Evolutionary conservation across 306 rosid genomes (phyloP), one percentile per base, ranked within the genome.

Genomic region (Purshia tridentata): DNA sequence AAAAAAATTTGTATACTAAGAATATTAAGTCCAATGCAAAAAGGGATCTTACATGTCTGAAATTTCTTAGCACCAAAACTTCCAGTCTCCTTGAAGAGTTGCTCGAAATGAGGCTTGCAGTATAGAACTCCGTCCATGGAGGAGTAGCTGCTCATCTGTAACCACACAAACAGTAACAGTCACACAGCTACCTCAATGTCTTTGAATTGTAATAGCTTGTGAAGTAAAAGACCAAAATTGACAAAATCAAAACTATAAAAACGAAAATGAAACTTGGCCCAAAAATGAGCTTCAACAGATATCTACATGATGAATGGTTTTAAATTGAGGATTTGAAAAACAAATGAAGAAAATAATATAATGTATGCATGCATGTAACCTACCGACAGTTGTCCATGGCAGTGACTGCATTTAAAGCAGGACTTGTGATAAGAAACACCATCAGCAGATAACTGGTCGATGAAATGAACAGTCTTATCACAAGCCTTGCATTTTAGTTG

Each of bases 401-500:
- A 91, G 16, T 88, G 93, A 23, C 81, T 83, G 56, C 97, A 91
- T 77, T 78, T 86, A 73, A 91, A 88, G 86, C 97, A 91, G 65
- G 84, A 75, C 74, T 79, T 86, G 60, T 91, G 97, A 81, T 76
- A 88, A 49, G 72, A 0, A 41, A 49, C 41, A 52, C 93, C 94
- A 77, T 91, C 97, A 2, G 89, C 92, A 4, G 89, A 81, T 57
- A 86, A 1, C 40, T 81, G 39, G 22, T 91, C 97, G 9, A 88
- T 74, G 73, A 88, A 77, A 46, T 91, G 93, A 62, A 87, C 92
- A 44, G 86, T 82, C 81, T 88, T 88, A 37, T 91, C 92, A 16
- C 97, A 91, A 35, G 85, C 84, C 83, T 91, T 91, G 78, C 97
- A 88, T 57, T 91, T 91, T 73, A 86, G 93, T 44, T 81, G 96